These are phyloP conservation scores for Graphiopsis chlorocephala DNA, from an alignment of 2,329 filamentous ascomycete genomes.

Conservation along the genomic window DNA sequence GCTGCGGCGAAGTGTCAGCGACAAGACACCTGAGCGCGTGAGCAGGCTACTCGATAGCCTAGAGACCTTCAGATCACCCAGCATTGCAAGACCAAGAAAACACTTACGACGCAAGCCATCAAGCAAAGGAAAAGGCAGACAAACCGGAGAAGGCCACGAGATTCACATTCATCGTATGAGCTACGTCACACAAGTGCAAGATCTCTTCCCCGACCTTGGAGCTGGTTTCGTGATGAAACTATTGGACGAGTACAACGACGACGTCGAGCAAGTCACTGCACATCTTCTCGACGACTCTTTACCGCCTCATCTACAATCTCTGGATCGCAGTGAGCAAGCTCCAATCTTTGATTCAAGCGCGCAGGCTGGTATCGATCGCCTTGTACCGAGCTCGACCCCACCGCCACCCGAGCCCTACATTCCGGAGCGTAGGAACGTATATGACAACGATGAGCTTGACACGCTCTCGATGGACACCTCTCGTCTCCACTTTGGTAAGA, in stretches of 20 bases:
- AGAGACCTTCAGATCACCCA: constrained; percentile 54
- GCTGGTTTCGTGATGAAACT: constrained; percentile 76
- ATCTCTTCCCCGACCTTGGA: constrained; percentile 85
- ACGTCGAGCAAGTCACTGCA: constrained; percentile 75
- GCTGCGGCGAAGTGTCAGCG: constrained; percentile 54
- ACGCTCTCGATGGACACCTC: constrained; percentile 63
- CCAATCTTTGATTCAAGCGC: constrained; percentile 36
- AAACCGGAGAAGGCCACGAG: constrained; percentile 34
- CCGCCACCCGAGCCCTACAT: constrained; percentile 36
- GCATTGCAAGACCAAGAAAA: constrained; percentile 52
- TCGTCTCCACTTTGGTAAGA: constrained; percentile 77
- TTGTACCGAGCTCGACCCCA: constrained; percentile 61
- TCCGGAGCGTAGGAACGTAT: constrained; percentile 67
- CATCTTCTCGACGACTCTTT: constrained; percentile 78
- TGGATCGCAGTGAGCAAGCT: constrained; percentile 65
- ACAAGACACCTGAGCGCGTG: constrained; percentile 54
- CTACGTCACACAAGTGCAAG: constrained; percentile 84
- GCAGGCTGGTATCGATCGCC: constrained; percentile 33
- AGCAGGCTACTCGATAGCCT: constrained; percentile 62
- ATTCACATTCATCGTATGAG: constrained; percentile 80
- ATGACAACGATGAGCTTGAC: constrained; percentile 78
- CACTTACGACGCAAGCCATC: constrained; percentile 55
- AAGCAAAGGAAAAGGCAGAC: constrained; percentile 64
- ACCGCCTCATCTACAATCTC: constrained; percentile 62
- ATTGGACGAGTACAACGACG: constrained; percentile 73